Evolutionary conservation across 805 yeast species (phyloP).

Genomic region (Candida schatavii): DNA sequence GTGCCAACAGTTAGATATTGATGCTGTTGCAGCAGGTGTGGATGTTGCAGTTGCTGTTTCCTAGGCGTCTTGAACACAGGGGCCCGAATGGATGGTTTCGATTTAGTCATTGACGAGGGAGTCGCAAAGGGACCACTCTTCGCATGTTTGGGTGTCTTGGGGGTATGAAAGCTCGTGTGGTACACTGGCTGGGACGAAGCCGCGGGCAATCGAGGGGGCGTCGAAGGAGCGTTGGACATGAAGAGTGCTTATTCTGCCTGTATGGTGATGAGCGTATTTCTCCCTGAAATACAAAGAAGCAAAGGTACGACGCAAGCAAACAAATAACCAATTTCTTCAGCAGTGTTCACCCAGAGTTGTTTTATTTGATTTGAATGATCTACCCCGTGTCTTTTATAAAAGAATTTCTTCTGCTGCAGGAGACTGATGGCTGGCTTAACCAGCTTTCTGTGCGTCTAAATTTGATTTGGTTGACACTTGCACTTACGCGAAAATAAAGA

Average conservation of each 20-base stretch:
- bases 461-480: background rate
- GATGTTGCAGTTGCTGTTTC: background rate
- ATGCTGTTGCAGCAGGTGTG: background rate
- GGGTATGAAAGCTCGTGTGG: slow-evolving; percentile 2
- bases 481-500: background rate
- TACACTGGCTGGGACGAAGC: background rate
- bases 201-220: slow-evolving; percentile 1
- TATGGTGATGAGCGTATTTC: too few species aligned
- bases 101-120: background rate
- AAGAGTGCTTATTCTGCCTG: too few species aligned
- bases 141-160: slow-evolving; percentile 2
- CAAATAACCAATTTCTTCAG: too few species aligned
- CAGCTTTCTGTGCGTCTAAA: background rate
- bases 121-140: background rate
- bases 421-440: slow-evolving; percentile 4
- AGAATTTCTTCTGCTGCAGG: background rate
- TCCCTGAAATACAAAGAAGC: too few species aligned
- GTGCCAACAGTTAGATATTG: background rate
- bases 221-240: slow-evolving; percentile 4
- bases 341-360: too few species aligned
- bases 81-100: background rate
- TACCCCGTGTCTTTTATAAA: background rate
- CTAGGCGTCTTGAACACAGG: background rate
- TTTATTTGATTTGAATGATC: too few species aligned
- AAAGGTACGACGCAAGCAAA: too few species aligned